A percentile compares a stretch with the other conserved stretches of the same genome.
Evolutionary conservation across 2,329 filamentous ascomycete species (phyloP).

Genomic region (Lachnellula subtilissima): DNA sequence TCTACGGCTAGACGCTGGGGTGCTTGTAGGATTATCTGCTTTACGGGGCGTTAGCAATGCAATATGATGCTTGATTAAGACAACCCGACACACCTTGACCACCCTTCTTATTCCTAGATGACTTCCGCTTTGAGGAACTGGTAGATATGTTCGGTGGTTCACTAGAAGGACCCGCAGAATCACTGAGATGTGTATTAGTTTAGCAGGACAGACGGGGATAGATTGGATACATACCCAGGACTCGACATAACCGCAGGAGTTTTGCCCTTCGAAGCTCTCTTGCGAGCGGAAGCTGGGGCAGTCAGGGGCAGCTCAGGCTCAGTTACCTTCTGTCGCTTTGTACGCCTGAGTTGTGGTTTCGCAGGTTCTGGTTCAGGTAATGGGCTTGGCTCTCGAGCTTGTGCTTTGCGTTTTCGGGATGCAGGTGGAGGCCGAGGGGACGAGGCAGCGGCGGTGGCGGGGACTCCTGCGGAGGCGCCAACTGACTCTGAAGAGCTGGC

Average conservation of each 20-base stretch:
- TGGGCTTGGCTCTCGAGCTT: constrained; percentile 48
- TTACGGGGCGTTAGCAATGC: constrained; percentile 12
- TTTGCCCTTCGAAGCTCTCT: constrained; percentile 53
- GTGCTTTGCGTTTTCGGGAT: constrained; percentile 72
- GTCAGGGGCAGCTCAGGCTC: constrained; percentile 39
- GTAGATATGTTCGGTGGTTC: constrained; percentile 49
- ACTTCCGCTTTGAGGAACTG: constrained; percentile 66
- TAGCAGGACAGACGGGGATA: constrained; percentile 6
- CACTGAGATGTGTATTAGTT: constrained; percentile 41
- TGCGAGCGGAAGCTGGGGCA: constrained; percentile 39
- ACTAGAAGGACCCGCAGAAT: constrained; percentile 59
- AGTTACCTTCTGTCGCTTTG: constrained; percentile 67
- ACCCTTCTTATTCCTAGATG: constrained; percentile 65
- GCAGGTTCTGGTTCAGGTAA: constrained; percentile 34
- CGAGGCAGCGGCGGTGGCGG: constrained; percentile 30
- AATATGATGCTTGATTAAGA: background rate
- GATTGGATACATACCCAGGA: constrained; percentile 52
- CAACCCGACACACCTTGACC: constrained; percentile 41
- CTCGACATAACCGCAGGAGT: constrained; percentile 65
- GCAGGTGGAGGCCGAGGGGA: constrained; percentile 43
- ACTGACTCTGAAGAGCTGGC: constrained; percentile 44
- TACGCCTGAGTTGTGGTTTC: constrained; percentile 49
- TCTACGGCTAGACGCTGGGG: constrained; percentile 26
- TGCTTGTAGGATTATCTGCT: constrained; percentile 32
- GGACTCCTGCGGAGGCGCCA: constrained; percentile 35